These are phyloP conservation scores for Begonia loranthoides DNA, from an alignment of 306 rosid genomes.

Conservation along the genomic window DNA sequence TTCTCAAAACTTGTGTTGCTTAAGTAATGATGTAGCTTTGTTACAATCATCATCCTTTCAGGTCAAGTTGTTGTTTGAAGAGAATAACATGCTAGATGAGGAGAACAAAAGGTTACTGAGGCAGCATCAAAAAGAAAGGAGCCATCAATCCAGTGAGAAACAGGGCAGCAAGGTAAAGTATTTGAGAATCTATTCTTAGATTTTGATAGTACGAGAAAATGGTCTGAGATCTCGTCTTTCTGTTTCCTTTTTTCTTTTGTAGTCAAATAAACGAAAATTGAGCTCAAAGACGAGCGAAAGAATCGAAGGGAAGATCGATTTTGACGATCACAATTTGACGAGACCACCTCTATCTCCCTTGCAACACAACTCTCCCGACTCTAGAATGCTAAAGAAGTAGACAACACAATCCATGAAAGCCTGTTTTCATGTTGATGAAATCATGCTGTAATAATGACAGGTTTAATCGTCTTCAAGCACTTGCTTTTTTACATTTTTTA, in stretches of 20 bases:
- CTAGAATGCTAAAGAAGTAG: conserved; percentile 44
- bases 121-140: conserved; percentile 35
- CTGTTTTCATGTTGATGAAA: too few species aligned
- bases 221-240: too few species aligned
- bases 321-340: conserved; percentile 32
- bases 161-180: conserved; percentile 48
- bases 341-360: conserved; percentile 79
- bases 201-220: neutral
- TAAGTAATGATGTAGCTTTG: neutral
- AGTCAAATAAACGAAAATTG: conserved; percentile 80
- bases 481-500: conserved; percentile 9
- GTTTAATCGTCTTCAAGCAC: conserved; percentile 3
- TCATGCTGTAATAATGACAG: too few species aligned
- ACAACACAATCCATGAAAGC: neutral
- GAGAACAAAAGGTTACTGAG: conserved; percentile 45
- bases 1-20: neutral
- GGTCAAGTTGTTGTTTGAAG: conserved; percentile 68
- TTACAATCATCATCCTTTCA: conserved; percentile 11
- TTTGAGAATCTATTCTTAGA: neutral
- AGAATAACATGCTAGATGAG: conserved; percentile 47
- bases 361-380: conserved; percentile 46
- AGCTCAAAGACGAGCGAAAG: conserved; percentile 44
- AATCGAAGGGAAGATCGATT: conserved; percentile 45
- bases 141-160: conserved; percentile 46
- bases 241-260: conserved; percentile 15